Evolutionary conservation across 140 eudicot genomes (phyloP).

Genomic region (Bidens hawaiensis): DNA sequence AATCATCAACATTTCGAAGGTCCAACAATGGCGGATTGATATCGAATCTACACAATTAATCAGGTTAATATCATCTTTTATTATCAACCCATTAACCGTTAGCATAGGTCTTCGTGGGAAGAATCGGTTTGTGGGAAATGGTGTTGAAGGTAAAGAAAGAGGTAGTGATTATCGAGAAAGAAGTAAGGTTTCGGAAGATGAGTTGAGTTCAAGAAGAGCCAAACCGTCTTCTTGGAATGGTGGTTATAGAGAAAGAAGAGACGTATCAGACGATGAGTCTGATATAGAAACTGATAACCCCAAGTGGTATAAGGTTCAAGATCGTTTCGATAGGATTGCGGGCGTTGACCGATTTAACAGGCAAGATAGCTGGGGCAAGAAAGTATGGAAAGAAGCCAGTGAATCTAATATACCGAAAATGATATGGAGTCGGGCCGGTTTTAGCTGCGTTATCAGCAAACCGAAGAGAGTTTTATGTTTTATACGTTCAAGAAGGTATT

Average conservation of each 20-base stretch:
- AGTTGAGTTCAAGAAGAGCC: constrained; percentile 27
- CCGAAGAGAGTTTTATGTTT: constrained; percentile 68
- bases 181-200: constrained; percentile 30
- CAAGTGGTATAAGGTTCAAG: constrained; percentile 71
- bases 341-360: constrained; percentile 48
- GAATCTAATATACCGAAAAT: constrained; percentile 82
- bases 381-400: constrained; percentile 80
- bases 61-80: too few species aligned
- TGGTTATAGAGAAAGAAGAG: too few species aligned
- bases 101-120: constrained; percentile 45
- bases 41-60: too few species aligned
- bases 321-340: constrained; percentile 31
- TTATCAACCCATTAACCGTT: too few species aligned
- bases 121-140: constrained; percentile 2
- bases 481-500: constrained; percentile 83
- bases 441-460: constrained; percentile 83
- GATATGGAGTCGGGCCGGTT: constrained; percentile 92
- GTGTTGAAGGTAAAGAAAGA: too few species aligned
- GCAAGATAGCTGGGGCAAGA: constrained; percentile 82
- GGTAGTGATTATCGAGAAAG: constrained; percentile 16
- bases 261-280: constrained; percentile 35
- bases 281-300: constrained; percentile 45
- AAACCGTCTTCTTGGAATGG: too few species aligned
- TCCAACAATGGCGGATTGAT: too few species aligned
- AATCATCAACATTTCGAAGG: too few species aligned